Conservation (phyloP, 192 early-diverging fungal genomes). For the Lobosporangium transversale region DNA sequence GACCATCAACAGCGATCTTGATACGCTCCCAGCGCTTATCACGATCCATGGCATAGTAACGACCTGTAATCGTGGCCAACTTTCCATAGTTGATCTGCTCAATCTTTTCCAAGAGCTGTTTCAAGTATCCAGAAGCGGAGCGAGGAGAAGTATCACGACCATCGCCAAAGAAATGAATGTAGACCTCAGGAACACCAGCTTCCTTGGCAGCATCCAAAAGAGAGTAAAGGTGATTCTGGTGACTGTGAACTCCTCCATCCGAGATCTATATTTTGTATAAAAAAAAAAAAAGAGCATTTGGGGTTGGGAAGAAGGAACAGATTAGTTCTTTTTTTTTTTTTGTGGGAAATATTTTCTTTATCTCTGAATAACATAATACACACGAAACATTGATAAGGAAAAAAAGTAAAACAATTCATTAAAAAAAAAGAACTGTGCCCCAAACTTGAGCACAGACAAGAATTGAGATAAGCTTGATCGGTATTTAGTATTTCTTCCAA, state of each 20-base stretch:
- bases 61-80: slow-evolving; percentile 92
- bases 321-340: no score
- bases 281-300: no score
- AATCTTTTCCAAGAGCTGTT: slow-evolving; percentile 73
- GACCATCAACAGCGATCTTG: slow-evolving; percentile 91
- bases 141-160: slow-evolving; percentile 96
- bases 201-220: slow-evolving; percentile 88
- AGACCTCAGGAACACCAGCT: slow-evolving; percentile 84
- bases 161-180: slow-evolving; percentile 97
- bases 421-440: slow-evolving; percentile 2
- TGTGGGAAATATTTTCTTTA: no score
- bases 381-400: no score
- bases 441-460: no score
- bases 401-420: not conserved
- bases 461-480: no score
- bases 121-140: slow-evolving; percentile 84
- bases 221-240: slow-evolving; percentile 89
- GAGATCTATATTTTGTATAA: slow-evolving; percentile 63
- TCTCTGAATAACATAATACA: no score
- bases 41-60: slow-evolving; percentile 99
- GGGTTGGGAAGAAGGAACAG: no score
- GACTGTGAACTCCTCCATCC: slow-evolving; percentile 98
- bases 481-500: no score
- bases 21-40: slow-evolving; percentile 99
- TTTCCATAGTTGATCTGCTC: slow-evolving; percentile 80